phyloP scores from a whole-genome alignment of 2,329 filamentous ascomycete genomes.

The Cladosporium velox region DNA sequence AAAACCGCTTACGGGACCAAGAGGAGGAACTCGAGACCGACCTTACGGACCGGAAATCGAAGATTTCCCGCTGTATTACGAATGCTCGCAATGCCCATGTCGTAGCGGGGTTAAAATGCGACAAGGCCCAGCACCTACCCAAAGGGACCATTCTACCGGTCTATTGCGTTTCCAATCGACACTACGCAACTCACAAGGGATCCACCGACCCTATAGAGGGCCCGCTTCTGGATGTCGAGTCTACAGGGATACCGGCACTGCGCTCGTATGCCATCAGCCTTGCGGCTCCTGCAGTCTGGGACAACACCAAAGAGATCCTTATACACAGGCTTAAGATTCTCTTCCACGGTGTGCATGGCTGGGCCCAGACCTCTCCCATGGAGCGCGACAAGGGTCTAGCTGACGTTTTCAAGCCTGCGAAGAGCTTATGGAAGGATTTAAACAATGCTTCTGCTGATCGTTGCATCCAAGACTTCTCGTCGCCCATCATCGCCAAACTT shows the following conservation, averaged over 20 bases:
- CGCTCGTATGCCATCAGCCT: neutral
- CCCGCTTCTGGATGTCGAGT: neutral
- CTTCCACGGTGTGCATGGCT: neutral
- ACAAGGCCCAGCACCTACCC: neutral
- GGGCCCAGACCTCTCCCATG: neutral
- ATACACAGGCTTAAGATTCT: neutral
- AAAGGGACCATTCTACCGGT: neutral
- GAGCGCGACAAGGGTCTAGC: neutral
- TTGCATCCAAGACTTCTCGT: neutral
- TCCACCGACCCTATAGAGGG: neutral
- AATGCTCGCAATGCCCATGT: conserved; percentile 1
- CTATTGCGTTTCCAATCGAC: neutral
- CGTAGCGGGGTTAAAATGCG: neutral
- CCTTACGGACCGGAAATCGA: neutral
- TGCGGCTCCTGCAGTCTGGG: neutral
- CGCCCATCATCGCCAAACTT: no score
- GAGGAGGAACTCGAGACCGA: neutral
- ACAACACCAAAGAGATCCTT: neutral
- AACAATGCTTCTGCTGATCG: neutral
- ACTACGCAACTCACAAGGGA: neutral
- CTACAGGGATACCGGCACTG: neutral
- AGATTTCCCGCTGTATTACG: neutral
- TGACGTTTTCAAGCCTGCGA: neutral
- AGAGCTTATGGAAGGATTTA: neutral
- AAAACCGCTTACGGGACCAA: neutral